Evolutionary conservation across 2,329 filamentous ascomycete genomes (phyloP).

Genomic region (Venturia aucupariae): DNA sequence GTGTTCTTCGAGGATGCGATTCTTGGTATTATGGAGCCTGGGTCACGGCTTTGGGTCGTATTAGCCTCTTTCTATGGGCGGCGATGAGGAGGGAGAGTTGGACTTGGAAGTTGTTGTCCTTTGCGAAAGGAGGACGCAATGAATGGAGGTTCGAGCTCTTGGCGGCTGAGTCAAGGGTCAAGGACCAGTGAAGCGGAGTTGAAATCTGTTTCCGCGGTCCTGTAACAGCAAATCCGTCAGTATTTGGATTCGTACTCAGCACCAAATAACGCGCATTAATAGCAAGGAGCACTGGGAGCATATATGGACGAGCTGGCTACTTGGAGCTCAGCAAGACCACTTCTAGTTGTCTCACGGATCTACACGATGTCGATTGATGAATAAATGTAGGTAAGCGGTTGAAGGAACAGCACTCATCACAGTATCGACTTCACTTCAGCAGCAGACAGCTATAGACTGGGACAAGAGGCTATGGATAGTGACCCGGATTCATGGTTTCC

Average conservation of each 20-base stretch:
- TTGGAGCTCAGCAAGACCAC: background rate
- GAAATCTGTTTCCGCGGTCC: background rate
- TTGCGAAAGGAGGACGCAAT: background rate
- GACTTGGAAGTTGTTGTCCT: background rate
- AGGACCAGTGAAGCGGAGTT: background rate
- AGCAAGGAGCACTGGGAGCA: background rate
- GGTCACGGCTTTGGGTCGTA: background rate
- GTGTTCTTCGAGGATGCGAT: background rate
- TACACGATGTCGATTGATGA: background rate
- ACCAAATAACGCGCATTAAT: background rate
- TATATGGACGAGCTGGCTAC: background rate
- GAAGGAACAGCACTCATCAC: background rate
- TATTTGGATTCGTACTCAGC: background rate
- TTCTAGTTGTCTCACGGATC: background rate
- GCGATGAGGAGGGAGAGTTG: background rate
- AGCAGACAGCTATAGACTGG: background rate
- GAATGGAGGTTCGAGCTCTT: background rate
- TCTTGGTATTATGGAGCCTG: background rate
- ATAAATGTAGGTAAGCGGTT: background rate
- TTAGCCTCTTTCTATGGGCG: conserved; percentile 5
- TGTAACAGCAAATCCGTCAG: background rate
- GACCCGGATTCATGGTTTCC: background rate
- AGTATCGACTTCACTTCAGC: background rate
- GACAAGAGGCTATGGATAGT: background rate
- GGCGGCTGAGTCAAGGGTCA: background rate